Percentiles rank a stretch among this genome's conserved stretches.
These are phyloP conservation scores for Phaeosphaeriaceae sp. DNA, from an alignment of 2,329 filamentous ascomycete species.

Conservation along the genomic window DNA sequence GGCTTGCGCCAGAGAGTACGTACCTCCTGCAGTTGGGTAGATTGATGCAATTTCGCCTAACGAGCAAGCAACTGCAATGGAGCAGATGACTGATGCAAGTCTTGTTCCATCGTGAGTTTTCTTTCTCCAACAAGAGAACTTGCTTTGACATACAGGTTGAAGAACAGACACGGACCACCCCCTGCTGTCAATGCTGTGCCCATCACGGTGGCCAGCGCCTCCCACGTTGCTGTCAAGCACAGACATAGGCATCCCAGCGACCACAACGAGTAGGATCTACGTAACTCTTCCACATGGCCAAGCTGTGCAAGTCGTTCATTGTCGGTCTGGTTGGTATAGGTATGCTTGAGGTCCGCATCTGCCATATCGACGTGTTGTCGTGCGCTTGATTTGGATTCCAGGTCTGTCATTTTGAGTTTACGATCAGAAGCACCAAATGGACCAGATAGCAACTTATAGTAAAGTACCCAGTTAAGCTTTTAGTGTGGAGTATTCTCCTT, in stretches of 20 bases:
- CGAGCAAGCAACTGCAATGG: slow-evolving; percentile 71
- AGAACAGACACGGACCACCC: slow-evolving; percentile 56
- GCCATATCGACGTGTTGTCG: slow-evolving; percentile 13
- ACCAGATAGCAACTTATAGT: neutral
- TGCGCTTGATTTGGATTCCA: slow-evolving; percentile 3
- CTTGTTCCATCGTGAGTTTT: slow-evolving; percentile 31
- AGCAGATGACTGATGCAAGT: slow-evolving; percentile 55
- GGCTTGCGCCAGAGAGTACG: slow-evolving; percentile 46
- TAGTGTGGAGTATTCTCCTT: neutral
- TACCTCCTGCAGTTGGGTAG: slow-evolving; percentile 71
- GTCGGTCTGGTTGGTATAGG: slow-evolving; percentile 6
- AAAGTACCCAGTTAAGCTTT: neutral
- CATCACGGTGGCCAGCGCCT: slow-evolving; percentile 56
- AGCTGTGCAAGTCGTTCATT: slow-evolving; percentile 27
- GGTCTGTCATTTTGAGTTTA: slow-evolving; percentile 3
- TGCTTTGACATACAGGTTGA: slow-evolving; percentile 47
- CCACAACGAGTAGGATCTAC: slow-evolving; percentile 52
- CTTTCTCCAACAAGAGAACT: neutral
- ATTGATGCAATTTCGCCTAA: slow-evolving; percentile 74
- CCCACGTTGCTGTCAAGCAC: slow-evolving; percentile 61
- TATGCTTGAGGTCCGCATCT: slow-evolving; percentile 12
- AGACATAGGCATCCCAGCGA: slow-evolving; percentile 54
- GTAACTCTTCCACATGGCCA: slow-evolving; percentile 33
- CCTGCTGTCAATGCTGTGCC: slow-evolving; percentile 54
- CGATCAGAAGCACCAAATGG: slow-evolving; percentile 5